A percentile compares a stretch with the other conserved stretches of the same genome.
Conservation (phyloP, 2,329 filamentous ascomycete species). For the Xylariaceae sp. region DNA sequence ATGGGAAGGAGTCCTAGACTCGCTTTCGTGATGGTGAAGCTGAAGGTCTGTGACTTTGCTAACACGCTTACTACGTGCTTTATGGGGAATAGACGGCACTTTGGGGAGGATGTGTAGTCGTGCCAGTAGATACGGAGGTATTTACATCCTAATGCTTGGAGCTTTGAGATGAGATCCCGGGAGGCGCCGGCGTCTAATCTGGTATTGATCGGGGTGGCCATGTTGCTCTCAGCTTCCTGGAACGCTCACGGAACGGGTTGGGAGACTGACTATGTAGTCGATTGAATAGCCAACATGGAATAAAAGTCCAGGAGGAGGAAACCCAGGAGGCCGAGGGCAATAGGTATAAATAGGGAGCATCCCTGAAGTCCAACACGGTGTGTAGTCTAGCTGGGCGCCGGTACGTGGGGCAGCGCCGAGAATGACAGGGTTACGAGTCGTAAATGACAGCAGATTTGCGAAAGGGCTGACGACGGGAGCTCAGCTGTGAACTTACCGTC, state of each 20-base stretch:
- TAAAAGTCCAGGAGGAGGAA: too few relatives aligned
- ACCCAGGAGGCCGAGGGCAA: too few relatives aligned
- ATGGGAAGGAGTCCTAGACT: slow-evolving; percentile 64
- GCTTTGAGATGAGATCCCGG: slow-evolving; percentile 27
- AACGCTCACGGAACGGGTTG: not conserved
- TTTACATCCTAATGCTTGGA: slow-evolving; percentile 43
- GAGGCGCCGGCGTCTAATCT: not conserved
- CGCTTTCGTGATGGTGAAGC: slow-evolving; percentile 60
- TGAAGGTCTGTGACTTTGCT: slow-evolving; percentile 40
- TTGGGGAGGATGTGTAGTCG: slow-evolving; percentile 68
- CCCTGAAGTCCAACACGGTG: too few relatives aligned
- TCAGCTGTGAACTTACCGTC: too few relatives aligned
- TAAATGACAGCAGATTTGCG: too few relatives aligned
- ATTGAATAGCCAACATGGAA: not conserved
- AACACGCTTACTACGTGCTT: slow-evolving; percentile 49
- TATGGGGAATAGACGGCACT: slow-evolving; percentile 65
- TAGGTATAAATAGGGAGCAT: too few relatives aligned
- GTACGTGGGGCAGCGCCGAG: too few relatives aligned
- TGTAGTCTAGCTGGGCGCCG: too few relatives aligned
- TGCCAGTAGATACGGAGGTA: slow-evolving; percentile 74
- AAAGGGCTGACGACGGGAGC: too few relatives aligned
- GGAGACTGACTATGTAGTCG: not conserved
- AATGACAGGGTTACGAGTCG: too few relatives aligned
- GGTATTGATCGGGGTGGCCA: not conserved
- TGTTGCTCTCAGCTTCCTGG: not conserved